Evolutionary conservation across 495 filamentous ascomycete genomes (phyloP).

Genomic region (Hyphodiscus hymeniophilus): DNA sequence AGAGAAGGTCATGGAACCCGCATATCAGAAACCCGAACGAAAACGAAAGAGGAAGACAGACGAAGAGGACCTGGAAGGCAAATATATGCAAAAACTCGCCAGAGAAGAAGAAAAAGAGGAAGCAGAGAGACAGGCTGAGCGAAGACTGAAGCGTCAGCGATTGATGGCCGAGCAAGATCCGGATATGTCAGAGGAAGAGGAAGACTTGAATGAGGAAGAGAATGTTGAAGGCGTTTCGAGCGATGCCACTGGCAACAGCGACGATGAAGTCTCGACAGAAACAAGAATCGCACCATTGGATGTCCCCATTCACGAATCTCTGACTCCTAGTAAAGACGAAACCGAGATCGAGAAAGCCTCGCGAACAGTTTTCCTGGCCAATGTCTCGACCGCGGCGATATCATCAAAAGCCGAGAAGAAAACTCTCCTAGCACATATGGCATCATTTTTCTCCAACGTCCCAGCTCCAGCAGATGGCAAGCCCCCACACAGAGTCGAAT

Average conservation of each 20-base stretch:
- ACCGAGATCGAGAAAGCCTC: constrained; percentile 62
- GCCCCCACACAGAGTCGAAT: constrained; percentile 64
- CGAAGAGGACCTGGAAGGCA: constrained; percentile 70
- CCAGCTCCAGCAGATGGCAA: constrained; percentile 25
- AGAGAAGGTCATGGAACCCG: constrained; percentile 25
- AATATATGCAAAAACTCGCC: constrained; percentile 68
- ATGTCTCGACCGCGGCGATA: constrained; percentile 76
- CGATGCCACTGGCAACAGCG: constrained; percentile 1
- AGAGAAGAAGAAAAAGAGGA: constrained; percentile 38
- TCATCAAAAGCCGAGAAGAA: constrained; percentile 74
- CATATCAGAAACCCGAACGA: constrained; percentile 39
- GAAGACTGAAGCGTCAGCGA: constrained; percentile 31
- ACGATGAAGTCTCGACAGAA: background rate
- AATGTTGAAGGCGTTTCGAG: constrained; percentile 21
- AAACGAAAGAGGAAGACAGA: constrained; percentile 71
- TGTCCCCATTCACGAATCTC: constrained; percentile 41
- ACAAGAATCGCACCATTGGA: constrained; percentile 10
- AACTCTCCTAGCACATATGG: constrained; percentile 58
- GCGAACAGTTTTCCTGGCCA: constrained; percentile 88
- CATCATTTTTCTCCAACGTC: constrained; percentile 38
- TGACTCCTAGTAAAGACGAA: constrained; percentile 31
- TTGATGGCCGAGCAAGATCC: constrained; percentile 23
- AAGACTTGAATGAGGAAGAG: constrained; percentile 21
- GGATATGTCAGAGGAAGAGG: constrained; percentile 24
- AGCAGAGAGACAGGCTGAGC: constrained; percentile 36